Base-by-base conservation (phyloP, 2,329 filamentous ascomycete genomes). In the Myriosclerotinia duriaeana region DNA sequence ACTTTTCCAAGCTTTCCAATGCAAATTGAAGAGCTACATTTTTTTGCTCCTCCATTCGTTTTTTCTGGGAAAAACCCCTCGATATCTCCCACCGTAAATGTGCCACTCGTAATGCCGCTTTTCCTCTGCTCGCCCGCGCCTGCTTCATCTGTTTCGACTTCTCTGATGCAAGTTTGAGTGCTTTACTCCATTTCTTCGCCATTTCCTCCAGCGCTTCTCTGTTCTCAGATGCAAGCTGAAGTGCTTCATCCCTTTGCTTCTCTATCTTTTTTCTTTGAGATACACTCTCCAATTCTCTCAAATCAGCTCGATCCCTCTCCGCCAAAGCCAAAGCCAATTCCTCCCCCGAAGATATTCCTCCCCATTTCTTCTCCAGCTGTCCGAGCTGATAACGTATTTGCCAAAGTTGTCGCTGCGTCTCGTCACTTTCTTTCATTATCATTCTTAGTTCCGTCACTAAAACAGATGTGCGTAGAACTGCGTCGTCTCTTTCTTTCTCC, bases 401-500 rank as follows among this genome's bases (percentile, higher is more conserved):
- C 42, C 30, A 38, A 14, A 22, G 12, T 38, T 38, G 8, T 1
- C 30, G 20, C 20, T 36, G 15, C 7, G 14, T 34, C 14, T 36
- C 58, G 7, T 38, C 17, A 9, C 38, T 48, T 20, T 38, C 44
- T 30, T 38, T 50, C 30, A 50, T 30, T 15, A 60, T 36, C 0
- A 22, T 48, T n/a, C 22, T 22, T 4, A 50, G 11, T 9, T 26
- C 38, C 20, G 20, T 48, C 20, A 38, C n/a, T 14, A 48, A 15
- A 6, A 20, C 44, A 14, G 30, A 5, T 36, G 44, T 8, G 4
- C 44, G 6, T 7, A 60, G 30, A 50, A 50, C 34, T 6, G 58
- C 58, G 1, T 60, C 58, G 8, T 60, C 58, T 50, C 30, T 60
- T 26, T 60, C 44, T 20, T 38, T 38, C 34, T 50, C 15, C 15